Base-by-base conservation (phyloP, 495 filamentous ascomycete genomes). In the Apodospora peruviana region DNA sequence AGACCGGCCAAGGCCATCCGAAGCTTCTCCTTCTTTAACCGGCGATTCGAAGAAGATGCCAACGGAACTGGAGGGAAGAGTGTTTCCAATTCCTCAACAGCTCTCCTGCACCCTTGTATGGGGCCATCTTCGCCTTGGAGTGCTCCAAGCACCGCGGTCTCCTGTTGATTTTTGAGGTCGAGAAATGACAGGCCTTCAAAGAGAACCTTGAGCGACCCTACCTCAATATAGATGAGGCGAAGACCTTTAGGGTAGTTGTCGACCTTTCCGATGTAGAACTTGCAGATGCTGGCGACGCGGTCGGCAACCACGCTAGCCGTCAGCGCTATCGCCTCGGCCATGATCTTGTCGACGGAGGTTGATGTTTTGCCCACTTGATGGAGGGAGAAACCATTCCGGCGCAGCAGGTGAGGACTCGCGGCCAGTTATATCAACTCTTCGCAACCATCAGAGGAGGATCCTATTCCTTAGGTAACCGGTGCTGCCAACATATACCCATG, bases 181-280 rank as follows among this genome's bases (percentile, higher is more conserved):
- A 53, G 14, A 4, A 51, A 1, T 14, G 8, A 12, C 37, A 58
- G 20, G 2, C 47, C 25, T 11, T 54, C 38, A 14, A 53, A 19
- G 0, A 54, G 11, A 0, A 21, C 5, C 1, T 34, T 23, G 17
- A 58, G 19, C 0, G 46, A 42, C 4, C 5, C 16, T 0, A 40
- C 22, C 19, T 58, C 47, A 38, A 58, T 20, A 12, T 17, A 41
- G 5, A 58, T 53, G n/a, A 51, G 9, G 2, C 55, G 55, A 1
- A 58, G 16, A 11, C 54, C 55, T 0, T 27, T 43, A 11, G 53
- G 55, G 23, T 45, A 36, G 34, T 48, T 14, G 0, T 23, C 22
- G 4, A 50, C 40, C 2, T 14, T 22, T 2, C 54, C 32, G 18
- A 58, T 53, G 27, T 29, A 54, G 16, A n/a, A 27, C 14, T 54